Percentiles rank a stretch among this genome's conserved stretches.
These are phyloP conservation scores for Candida boleticola DNA, from an alignment of 805 yeast species.

Conservation along the genomic window DNA sequence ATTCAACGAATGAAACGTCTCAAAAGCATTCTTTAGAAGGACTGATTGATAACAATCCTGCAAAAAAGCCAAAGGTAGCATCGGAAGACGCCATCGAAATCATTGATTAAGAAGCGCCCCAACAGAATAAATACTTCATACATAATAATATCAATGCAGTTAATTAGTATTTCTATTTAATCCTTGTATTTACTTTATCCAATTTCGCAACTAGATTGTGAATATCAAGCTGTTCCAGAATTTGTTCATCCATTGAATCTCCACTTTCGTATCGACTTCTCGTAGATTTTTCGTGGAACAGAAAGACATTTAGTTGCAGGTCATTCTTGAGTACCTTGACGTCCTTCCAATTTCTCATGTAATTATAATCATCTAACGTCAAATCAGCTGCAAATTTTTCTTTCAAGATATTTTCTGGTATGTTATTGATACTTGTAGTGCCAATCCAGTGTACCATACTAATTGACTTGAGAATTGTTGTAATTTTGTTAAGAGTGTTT, in stretches of 20 bases:
- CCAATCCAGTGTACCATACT: slow-evolving; percentile 15
- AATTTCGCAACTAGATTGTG: background rate
- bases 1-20: too few relatives aligned
- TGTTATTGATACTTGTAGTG: slow-evolving; percentile 15
- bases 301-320: background rate
- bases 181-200: background rate
- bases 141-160: too few relatives aligned
- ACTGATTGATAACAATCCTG: too few relatives aligned
- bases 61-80: too few relatives aligned
- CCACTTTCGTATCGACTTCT: too few relatives aligned
- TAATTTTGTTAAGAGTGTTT: slow-evolving; percentile 13
- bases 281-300: too few relatives aligned
- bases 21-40: too few relatives aligned
- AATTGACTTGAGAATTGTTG: slow-evolving; percentile 12
- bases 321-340: background rate
- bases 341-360: background rate
- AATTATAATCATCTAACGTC: background rate
- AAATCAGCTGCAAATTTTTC: slow-evolving; percentile 7
- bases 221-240: background rate
- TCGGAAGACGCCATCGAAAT: too few relatives aligned
- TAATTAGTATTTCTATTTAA: too few relatives aligned
- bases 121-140: too few relatives aligned
- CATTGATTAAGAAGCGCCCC: too few relatives aligned
- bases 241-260: background rate
- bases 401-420: slow-evolving; percentile 10